A percentile compares a stretch with the other conserved stretches of the same genome.
phyloP scores from a whole-genome alignment of 2,329 filamentous ascomycete species.

The Thermomyces lanuginosus region DNA sequence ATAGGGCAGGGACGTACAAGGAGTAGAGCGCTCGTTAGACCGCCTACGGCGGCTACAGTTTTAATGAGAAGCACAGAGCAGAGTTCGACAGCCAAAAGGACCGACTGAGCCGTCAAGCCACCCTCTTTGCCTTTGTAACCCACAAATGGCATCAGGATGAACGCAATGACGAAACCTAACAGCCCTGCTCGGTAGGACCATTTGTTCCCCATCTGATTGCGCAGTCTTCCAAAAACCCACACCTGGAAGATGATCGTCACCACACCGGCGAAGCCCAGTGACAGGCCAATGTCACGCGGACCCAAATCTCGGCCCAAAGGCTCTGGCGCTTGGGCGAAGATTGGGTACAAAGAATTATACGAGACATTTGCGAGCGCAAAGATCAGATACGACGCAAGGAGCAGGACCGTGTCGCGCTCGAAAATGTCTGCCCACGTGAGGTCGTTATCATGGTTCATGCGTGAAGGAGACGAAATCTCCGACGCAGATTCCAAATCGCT shows the following conservation, averaged over 20 bases:
- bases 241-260: slow-evolving; percentile 85
- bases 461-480: slow-evolving; percentile 21
- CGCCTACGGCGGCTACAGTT: slow-evolving; percentile 77
- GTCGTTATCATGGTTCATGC: slow-evolving; percentile 26
- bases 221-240: slow-evolving; percentile 62
- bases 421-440: slow-evolving; percentile 46
- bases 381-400: slow-evolving; percentile 74
- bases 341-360: slow-evolving; percentile 88
- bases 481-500: slow-evolving; percentile 31
- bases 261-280: slow-evolving; percentile 65
- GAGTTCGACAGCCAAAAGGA: slow-evolving; percentile 67
- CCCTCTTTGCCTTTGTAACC: slow-evolving; percentile 54
- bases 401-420: slow-evolving; percentile 63
- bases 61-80: slow-evolving; percentile 68
- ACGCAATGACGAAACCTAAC: slow-evolving; percentile 63
- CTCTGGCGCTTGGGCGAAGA: slow-evolving; percentile 61
- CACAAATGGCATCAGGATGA: slow-evolving; percentile 78
- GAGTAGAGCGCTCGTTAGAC: slow-evolving; percentile 73
- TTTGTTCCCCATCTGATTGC: slow-evolving; percentile 67
- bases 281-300: slow-evolving; percentile 69
- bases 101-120: slow-evolving; percentile 41
- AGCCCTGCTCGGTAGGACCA: slow-evolving; percentile 66
- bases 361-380: slow-evolving; percentile 91
- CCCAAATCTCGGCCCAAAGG: slow-evolving; percentile 63
- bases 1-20: slow-evolving; percentile 41